These are phyloP conservation scores for Amanita molliuscula DNA, from an alignment of 768 basidiomycete species.

Conservation along the genomic window DNA sequence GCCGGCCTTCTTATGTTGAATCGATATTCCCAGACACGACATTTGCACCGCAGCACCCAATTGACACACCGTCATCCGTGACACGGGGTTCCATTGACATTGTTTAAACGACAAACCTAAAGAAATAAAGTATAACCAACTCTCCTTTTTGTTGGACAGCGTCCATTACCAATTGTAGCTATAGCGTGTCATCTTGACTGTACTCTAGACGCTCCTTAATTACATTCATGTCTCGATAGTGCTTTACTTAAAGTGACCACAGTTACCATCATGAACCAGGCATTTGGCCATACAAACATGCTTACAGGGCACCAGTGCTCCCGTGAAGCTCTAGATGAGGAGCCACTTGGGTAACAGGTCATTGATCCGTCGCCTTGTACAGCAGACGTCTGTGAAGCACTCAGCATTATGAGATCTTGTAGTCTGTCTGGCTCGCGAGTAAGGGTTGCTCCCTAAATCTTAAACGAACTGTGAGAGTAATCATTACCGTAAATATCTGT, in stretches of 20 bases:
- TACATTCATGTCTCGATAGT: not conserved
- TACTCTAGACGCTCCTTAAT: not conserved
- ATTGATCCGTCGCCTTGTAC: too few relatives aligned
- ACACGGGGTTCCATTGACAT: conserved; percentile 1
- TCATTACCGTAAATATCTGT: too few relatives aligned
- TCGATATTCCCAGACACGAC: not conserved
- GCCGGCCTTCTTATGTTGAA: conserved; percentile 8
- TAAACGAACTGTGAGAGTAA: too few relatives aligned
- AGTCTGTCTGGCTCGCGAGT: too few relatives aligned
- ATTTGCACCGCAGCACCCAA: not conserved
- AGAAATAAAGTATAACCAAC: not conserved
- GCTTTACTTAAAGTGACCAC: not conserved
- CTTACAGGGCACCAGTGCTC: too few relatives aligned
- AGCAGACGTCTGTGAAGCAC: too few relatives aligned
- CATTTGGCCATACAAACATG: not conserved
- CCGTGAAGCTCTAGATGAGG: too few relatives aligned
- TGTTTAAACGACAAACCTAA: not conserved
- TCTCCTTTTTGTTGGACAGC: not conserved
- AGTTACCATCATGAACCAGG: not conserved
- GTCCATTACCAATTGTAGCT: not conserved
- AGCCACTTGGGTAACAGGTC: not conserved
- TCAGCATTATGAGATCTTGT: too few relatives aligned
- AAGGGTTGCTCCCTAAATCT: too few relatives aligned
- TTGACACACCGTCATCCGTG: conserved; percentile 2
- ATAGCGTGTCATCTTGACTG: not conserved